phyloP scores from a whole-genome alignment of 1,139 yeast species.

The Lodderomyces parapsilosis region DNA sequence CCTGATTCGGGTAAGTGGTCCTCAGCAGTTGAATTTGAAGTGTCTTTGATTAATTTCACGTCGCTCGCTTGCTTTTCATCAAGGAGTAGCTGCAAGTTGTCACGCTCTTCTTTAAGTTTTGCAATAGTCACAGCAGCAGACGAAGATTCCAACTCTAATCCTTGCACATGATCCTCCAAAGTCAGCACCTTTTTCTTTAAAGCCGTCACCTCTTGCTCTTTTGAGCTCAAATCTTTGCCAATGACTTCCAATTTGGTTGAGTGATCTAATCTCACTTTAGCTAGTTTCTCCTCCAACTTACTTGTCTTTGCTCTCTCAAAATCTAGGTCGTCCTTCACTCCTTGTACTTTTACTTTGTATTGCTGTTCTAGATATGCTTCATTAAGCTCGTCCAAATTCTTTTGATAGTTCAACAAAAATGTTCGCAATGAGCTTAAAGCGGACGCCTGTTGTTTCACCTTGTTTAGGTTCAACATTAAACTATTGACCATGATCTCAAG shows the following conservation, averaged over 20 bases:
- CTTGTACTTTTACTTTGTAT: conserved; percentile 20
- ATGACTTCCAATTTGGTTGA: background rate
- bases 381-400: conserved; percentile 29
- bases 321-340: conserved; percentile 21
- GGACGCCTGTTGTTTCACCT: conserved; percentile 37
- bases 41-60: background rate
- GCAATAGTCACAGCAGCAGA: background rate
- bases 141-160: background rate
- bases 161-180: background rate
- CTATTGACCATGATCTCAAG: conserved; percentile 40
- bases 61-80: background rate
- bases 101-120: conserved; percentile 2
- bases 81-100: background rate
- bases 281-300: conserved; percentile 3
- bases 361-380: conserved; percentile 24
- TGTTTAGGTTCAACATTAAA: conserved; percentile 29
- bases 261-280: background rate
- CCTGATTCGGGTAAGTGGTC: background rate
- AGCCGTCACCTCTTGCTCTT: background rate
- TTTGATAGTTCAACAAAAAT: conserved; percentile 30
- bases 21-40: conserved; percentile 1
- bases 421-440: conserved; percentile 30
- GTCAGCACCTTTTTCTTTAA: background rate
- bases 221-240: background rate
- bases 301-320: conserved; percentile 29